Conservation (phyloP, 345 rosid species). For the Syzygium grande region DNA sequence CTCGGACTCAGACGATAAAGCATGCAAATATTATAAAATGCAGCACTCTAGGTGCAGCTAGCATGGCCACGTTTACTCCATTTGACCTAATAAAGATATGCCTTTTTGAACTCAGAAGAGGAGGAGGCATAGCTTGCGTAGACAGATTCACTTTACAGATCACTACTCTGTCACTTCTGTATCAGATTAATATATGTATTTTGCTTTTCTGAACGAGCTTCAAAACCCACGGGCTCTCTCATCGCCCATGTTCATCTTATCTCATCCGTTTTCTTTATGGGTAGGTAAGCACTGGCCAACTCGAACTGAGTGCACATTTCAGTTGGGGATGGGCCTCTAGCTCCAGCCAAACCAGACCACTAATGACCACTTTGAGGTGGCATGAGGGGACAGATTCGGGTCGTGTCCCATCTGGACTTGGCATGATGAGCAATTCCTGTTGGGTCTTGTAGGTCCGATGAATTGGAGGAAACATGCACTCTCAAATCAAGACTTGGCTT, state of each 20-base stretch:
- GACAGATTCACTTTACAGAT: neutral
- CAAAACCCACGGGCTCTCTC: neutral
- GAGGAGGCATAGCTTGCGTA: neutral
- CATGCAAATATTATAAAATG: neutral
- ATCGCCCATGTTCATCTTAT: neutral
- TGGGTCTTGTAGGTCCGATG: neutral
- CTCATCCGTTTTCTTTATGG: neutral
- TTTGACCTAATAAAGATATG: neutral
- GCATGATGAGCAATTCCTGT: neutral
- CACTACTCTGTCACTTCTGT: neutral
- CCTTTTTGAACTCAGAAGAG: neutral
- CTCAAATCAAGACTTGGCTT: neutral
- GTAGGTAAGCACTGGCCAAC: neutral
- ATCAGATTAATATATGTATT: neutral
- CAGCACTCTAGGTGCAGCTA: neutral
- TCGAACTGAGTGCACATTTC: neutral
- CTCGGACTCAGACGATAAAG: neutral
- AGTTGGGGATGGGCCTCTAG: neutral
- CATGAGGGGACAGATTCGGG: neutral
- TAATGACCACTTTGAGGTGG: neutral
- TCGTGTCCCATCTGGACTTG: neutral
- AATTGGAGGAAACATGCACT: neutral
- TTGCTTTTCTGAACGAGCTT: neutral
- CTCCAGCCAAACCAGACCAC: neutral
- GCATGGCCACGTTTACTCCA: neutral